Conservation (phyloP, 176 grass and related monocot genomes). For the Oryza glaberrima region DNA sequence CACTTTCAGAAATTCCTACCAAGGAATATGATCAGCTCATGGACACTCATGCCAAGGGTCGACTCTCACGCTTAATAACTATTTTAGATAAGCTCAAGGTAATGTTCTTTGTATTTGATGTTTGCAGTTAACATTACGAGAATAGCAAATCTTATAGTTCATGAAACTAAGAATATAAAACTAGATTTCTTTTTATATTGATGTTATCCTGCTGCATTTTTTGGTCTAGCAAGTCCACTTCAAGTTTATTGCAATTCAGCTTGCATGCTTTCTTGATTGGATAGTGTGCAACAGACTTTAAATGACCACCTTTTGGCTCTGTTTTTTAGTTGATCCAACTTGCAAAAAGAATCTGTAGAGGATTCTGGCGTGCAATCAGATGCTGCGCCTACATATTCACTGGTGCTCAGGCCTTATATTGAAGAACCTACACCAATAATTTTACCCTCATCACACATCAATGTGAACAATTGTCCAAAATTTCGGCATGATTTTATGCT, state of each 20-base stretch:
- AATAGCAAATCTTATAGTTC: neutral
- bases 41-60: slow-evolving; percentile 63
- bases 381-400: slow-evolving; percentile 57
- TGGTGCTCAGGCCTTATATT: slow-evolving; percentile 93
- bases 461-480: slow-evolving; percentile 45
- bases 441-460: slow-evolving; percentile 53
- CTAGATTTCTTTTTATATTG: slow-evolving; percentile 4
- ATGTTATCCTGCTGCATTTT: slow-evolving; percentile 9
- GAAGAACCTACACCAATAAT: slow-evolving; percentile 80
- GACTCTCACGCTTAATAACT: slow-evolving; percentile 78
- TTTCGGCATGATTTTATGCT: slow-evolving; percentile 91
- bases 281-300: neutral
- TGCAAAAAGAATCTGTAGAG: slow-evolving; percentile 43
- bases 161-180: neutral
- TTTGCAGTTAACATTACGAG: slow-evolving; percentile 1
- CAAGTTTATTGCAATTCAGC: slow-evolving; percentile 4
- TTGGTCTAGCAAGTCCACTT: neutral
- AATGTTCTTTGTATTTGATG: slow-evolving; percentile 13
- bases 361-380: slow-evolving; percentile 53
- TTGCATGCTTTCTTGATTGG: slow-evolving; percentile 26
- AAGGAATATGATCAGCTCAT: slow-evolving; percentile 72
- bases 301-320: slow-evolving; percentile 15
- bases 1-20: slow-evolving; percentile 72
- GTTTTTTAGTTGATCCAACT: slow-evolving; percentile 71
- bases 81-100: slow-evolving; percentile 92